These are phyloP conservation scores for Pelomyxa schiedti DNA, from an alignment of 78 protist genomes.

Conservation along the genomic window DNA sequence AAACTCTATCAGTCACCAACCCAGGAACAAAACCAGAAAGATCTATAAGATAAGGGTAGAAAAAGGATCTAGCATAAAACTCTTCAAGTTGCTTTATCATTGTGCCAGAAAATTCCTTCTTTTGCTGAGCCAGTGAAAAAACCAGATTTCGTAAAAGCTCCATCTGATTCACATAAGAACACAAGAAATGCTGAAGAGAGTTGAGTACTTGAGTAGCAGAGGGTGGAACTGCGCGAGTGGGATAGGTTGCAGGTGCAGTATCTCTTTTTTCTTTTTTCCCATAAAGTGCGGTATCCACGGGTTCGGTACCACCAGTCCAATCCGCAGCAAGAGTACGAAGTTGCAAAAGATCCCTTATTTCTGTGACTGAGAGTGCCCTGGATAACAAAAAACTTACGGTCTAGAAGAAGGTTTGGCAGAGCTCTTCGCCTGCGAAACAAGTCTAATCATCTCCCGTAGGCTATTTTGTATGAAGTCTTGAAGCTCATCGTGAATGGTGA, in stretches of 20 bases:
- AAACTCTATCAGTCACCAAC: background rate
- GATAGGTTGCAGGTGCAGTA: conserved; percentile 16
- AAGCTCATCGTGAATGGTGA: conserved; percentile 29
- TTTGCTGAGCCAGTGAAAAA: conserved; percentile 13
- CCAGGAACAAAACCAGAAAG: background rate
- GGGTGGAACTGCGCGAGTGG: conserved; percentile 38
- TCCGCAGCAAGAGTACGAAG: conserved; percentile 43
- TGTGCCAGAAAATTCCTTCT: conserved; percentile 20
- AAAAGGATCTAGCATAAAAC: conserved; percentile 22
- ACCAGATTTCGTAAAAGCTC: conserved; percentile 13
- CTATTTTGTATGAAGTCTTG: conserved; percentile 55
- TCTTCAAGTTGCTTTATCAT: conserved; percentile 2
- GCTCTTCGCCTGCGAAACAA: conserved; percentile 44
- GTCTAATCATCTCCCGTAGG: conserved; percentile 41
- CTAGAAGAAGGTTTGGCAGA: too few species aligned
- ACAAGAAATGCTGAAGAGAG: too few species aligned
- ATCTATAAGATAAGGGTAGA: conserved; percentile 28
- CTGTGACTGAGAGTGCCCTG: background rate
- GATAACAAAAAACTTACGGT: too few species aligned
- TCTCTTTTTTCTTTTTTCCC: conserved; percentile 17
- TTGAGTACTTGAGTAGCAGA: conserved; percentile 49
- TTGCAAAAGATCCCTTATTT: conserved; percentile 14
- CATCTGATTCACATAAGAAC: too few species aligned
- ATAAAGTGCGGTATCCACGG: conserved; percentile 10
- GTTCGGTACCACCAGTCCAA: conserved; percentile 52